Percentiles rank a stretch among this genome's conserved stretches.
Conservation (phyloP, 148 eudicot species). For the Heliosperma pusillum region DNA sequence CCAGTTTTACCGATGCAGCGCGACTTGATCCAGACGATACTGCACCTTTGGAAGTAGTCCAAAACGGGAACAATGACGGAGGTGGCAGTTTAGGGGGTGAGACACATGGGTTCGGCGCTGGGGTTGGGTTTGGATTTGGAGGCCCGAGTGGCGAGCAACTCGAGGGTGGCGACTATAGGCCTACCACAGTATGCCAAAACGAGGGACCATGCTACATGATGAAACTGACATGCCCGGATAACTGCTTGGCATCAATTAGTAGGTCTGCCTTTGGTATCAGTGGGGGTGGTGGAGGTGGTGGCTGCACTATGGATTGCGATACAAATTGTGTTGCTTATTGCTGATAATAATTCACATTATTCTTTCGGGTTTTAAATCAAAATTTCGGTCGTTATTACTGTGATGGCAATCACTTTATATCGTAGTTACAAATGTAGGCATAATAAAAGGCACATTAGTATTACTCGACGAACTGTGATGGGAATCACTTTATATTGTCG, state of each 20-base stretch:
- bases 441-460: too few species aligned
- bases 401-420: too few species aligned
- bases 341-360: not conserved
- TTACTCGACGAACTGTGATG: too few species aligned
- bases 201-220: slow-evolving; percentile 76
- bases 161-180: slow-evolving; percentile 42
- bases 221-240: slow-evolving; percentile 76
- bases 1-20: slow-evolving; percentile 19
- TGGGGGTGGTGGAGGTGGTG: slow-evolving; percentile 86
- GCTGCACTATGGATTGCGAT: slow-evolving; percentile 86
- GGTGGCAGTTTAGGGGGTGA: not conserved
- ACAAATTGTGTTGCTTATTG: slow-evolving; percentile 71
- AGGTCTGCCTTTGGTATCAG: slow-evolving; percentile 71
- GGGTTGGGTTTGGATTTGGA: slow-evolving; percentile 72
- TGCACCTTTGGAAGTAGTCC: not conserved
- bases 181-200: slow-evolving; percentile 50
- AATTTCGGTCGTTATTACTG: too few species aligned
- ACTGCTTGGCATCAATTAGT: slow-evolving; percentile 68
- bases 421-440: too few species aligned
- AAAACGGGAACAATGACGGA: not conserved
- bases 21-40: slow-evolving; percentile 29
- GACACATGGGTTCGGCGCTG: slow-evolving; percentile 35
- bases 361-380: too few species aligned
- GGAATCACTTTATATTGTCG: too few species aligned
- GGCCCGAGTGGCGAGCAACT: slow-evolving; percentile 65